Percentiles rank a stretch among this genome's conserved stretches.
Evolutionary conservation across 1,284 basidiomycete genomes (phyloP).

Genomic region (Rugosomyces carneus): DNA sequence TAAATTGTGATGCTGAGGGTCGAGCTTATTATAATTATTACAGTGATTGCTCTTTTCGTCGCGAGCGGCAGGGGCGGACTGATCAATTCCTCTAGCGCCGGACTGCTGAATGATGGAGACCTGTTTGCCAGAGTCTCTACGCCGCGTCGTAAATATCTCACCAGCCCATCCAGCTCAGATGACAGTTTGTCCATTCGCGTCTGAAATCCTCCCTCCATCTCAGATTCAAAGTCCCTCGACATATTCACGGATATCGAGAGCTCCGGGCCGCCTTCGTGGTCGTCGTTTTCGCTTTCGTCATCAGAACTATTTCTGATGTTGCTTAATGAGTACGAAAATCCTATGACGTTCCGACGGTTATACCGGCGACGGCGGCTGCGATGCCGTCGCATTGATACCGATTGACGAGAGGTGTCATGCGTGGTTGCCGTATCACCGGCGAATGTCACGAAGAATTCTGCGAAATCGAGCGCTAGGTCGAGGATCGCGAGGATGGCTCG

Average conservation of each 20-base stretch:
- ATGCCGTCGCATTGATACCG: slow-evolving; percentile 48
- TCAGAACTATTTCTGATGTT: slow-evolving; percentile 42
- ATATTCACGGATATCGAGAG: slow-evolving; percentile 40
- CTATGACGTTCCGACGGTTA: slow-evolving; percentile 52
- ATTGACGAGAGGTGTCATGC: slow-evolving; percentile 55
- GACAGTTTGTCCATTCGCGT: slow-evolving; percentile 56
- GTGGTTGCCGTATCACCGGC: slow-evolving; percentile 50
- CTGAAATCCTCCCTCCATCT: slow-evolving; percentile 39
- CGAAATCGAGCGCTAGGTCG: slow-evolving; percentile 68
- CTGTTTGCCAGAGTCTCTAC: slow-evolving; percentile 58
- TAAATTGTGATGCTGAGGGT: no score
- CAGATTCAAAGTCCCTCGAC: slow-evolving; percentile 25
- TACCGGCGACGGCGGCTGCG: slow-evolving; percentile 51
- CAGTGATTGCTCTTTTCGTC: no score
- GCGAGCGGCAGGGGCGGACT: no score
- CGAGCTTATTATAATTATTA: no score
- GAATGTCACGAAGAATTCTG: slow-evolving; percentile 54
- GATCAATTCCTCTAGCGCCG: no score
- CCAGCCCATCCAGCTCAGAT: slow-evolving; percentile 61
- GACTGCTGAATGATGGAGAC: no score
- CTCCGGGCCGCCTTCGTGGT: slow-evolving; percentile 26
- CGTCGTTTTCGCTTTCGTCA: slow-evolving; percentile 31
- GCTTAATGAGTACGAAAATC: slow-evolving; percentile 42
- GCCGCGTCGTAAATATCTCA: slow-evolving; percentile 60
- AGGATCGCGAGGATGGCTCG: slow-evolving; percentile 63